Base-by-base conservation (phyloP, 306 rosid genomes). In the Cicer arietinum region DNA sequence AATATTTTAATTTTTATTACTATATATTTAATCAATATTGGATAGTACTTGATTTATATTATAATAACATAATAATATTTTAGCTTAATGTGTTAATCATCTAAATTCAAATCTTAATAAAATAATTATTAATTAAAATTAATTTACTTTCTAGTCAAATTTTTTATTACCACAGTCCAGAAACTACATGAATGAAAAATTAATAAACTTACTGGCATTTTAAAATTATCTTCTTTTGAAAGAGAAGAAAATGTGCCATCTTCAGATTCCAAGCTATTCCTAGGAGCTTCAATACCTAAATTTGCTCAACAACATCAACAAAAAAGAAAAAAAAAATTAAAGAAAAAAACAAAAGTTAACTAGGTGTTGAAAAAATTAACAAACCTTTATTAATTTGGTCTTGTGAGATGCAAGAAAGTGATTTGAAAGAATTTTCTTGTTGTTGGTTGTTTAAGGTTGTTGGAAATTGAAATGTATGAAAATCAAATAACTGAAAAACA, bases 231-330 rank as follows among this genome's bases (percentile, higher is more conserved):
- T 82, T 88, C 87, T 73, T 80, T 88, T 67, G 84, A 79, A 74
- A 73, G 40, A 68, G 71, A 73, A 73, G 90, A 73, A 11, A 84
- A 37, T 67, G 78, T 56, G 39, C 79, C 81, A 46, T 83, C 88
- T 25, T 88, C 88, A 57, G 86, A 91, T 80, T 88, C 89, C 90
- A 91, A 76, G 84, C 96, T 90, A 79, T 88, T 94, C 80, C 96
- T 81, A 48, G 97, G 97, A 45, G 97, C 96, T 82, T 88, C 94
- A 79, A 77, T 46, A 37, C 98, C 98, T 91, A 86, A 61, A 82
- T 70, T 18, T 37, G 39, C 77, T 71, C 45, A 85, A 44, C 82
- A 51, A 44, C 67, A 69, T 65, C 45, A 12, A 70, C 60, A 14
- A 58, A 60, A 43, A 52, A 7, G 3, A 0, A 30, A 3, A 6